These are phyloP conservation scores for Exidia glandulosa DNA, from an alignment of 768 basidiomycete genomes.

Conservation along the genomic window DNA sequence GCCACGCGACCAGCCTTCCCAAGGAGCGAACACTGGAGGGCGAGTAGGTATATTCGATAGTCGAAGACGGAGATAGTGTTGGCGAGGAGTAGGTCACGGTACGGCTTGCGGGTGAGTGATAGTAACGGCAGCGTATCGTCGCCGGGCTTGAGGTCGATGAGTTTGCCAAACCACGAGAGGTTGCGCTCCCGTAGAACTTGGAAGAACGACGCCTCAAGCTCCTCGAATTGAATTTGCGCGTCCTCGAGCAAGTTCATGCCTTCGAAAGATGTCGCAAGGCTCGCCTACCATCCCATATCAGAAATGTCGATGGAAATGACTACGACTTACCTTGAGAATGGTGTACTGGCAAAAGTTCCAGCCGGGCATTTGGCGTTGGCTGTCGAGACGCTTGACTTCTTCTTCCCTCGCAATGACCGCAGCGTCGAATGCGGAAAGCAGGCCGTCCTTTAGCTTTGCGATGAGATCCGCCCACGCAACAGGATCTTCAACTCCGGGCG, in stretches of 20 bases:
- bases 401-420: slow-evolving; percentile 75
- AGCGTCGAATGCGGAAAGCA: slow-evolving; percentile 71
- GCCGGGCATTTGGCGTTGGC: slow-evolving; percentile 83
- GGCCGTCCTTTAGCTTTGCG: slow-evolving; percentile 80
- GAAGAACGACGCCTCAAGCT: slow-evolving; percentile 77
- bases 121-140: slow-evolving; percentile 79
- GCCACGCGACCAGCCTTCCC: slow-evolving; percentile 54
- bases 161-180: slow-evolving; percentile 83
- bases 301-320: slow-evolving; percentile 9
- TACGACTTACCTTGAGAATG: slow-evolving; percentile 83
- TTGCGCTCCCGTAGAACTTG: slow-evolving; percentile 67
- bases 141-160: slow-evolving; percentile 54
- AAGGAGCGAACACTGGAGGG: slow-evolving; percentile 71
- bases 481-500: slow-evolving; percentile 59
- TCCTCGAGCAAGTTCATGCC: slow-evolving; percentile 85
- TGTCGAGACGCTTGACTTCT: slow-evolving; percentile 80
- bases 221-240: slow-evolving; percentile 78
- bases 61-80: slow-evolving; percentile 92
- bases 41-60: slow-evolving; percentile 82
- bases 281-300: slow-evolving; percentile 87
- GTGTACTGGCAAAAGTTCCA: slow-evolving; percentile 99
- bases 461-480: slow-evolving; percentile 80
- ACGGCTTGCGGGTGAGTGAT: slow-evolving; percentile 70
- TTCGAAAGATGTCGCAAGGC: slow-evolving; percentile 82
- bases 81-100: slow-evolving; percentile 77